Evolutionary conservation across 2,329 filamentous ascomycete species (phyloP).

Genomic region (Metarhizium guizhouense): DNA sequence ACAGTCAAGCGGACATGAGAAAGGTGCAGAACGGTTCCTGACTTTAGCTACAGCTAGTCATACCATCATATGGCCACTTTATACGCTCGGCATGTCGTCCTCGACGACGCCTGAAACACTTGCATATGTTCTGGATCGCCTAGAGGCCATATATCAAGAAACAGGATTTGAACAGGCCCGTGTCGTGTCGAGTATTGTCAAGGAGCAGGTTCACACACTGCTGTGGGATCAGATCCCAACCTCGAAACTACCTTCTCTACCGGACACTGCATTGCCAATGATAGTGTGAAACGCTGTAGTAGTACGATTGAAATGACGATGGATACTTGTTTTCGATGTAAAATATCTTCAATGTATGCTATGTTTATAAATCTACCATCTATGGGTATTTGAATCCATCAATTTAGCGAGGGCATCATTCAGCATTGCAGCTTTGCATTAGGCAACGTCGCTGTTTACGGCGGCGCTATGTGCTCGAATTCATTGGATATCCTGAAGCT

Average conservation of each 20-base stretch:
- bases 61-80: conserved; percentile 41
- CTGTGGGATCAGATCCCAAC: conserved; percentile 17
- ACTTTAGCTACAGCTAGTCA: conserved; percentile 38
- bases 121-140: conserved; percentile 34
- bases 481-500: background rate
- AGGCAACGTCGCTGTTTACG: background rate
- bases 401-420: background rate
- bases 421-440: background rate
- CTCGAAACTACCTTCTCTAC: conserved; percentile 18
- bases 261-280: conserved; percentile 14
- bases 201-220: conserved; percentile 22
- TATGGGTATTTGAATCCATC: background rate
- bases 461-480: background rate
- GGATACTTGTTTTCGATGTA: too few species aligned
- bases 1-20: conserved; percentile 21
- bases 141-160: conserved; percentile 35
- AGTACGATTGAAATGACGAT: too few species aligned
- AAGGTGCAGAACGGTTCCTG: conserved; percentile 36
- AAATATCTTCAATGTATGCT: background rate
- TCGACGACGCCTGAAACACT: conserved; percentile 32
- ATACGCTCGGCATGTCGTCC: conserved; percentile 38
- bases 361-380: background rate
- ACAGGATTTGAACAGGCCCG: conserved; percentile 36
- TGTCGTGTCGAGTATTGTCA: conserved; percentile 32
- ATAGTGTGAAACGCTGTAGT: conserved; percentile 15